A percentile compares a stretch with the other conserved stretches of the same genome.
These are phyloP conservation scores for Citrus maxima DNA, from an alignment of 345 rosid species.

Conservation along the genomic window DNA sequence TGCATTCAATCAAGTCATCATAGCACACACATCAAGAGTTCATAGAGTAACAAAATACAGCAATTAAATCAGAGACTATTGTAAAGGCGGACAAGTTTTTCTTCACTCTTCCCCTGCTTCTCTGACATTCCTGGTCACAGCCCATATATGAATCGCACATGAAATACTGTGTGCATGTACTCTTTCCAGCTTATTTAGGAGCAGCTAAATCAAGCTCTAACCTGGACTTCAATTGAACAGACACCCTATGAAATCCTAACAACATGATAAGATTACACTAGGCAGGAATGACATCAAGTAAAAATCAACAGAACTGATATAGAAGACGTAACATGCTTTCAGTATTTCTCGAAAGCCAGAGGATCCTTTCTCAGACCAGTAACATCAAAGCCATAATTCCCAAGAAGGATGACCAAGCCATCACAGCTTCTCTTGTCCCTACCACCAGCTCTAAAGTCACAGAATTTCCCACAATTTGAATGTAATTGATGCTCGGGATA, in stretches of 20 bases:
- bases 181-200: slow-evolving; percentile 66
- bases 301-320: not conserved
- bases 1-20: not conserved
- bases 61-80: not conserved
- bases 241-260: slow-evolving; percentile 35
- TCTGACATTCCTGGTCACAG: slow-evolving; percentile 80
- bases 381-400: slow-evolving; percentile 90
- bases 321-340: slow-evolving; percentile 44
- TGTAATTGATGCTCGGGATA: not conserved
- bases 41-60: not conserved
- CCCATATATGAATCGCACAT: slow-evolving; percentile 93
- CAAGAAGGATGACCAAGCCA: slow-evolving; percentile 96
- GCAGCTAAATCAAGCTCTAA: slow-evolving; percentile 84
- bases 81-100: not conserved
- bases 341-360: slow-evolving; percentile 53
- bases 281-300: not conserved
- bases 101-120: slow-evolving; percentile 28
- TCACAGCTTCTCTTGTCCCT: slow-evolving; percentile 77
- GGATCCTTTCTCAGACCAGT: slow-evolving; percentile 76
- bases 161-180: slow-evolving; percentile 60
- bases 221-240: slow-evolving; percentile 69
- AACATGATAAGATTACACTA: not conserved
- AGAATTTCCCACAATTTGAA: slow-evolving; percentile 13
- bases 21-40: not conserved
- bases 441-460: slow-evolving; percentile 61